Conservation (phyloP, 1,139 yeast genomes). For the Candida tropicalis region DNA sequence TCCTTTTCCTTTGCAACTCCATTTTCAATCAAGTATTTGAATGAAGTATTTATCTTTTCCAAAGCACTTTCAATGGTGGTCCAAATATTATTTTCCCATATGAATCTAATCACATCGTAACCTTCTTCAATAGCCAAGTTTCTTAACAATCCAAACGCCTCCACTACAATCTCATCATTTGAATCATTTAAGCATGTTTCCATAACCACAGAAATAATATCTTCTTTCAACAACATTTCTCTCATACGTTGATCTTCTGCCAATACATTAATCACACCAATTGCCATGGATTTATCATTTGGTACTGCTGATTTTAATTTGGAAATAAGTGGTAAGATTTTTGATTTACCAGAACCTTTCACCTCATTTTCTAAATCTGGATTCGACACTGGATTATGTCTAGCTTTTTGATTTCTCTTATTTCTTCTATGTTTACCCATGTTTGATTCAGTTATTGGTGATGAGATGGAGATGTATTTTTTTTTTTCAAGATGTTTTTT, state of each 20-base stretch:
- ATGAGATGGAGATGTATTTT: constrained; percentile 7
- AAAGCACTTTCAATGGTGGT: constrained; percentile 54
- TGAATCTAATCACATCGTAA: constrained; percentile 71
- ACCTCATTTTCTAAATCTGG: constrained; percentile 37
- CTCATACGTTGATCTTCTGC: constrained; percentile 72
- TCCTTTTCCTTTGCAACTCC: constrained; percentile 28
- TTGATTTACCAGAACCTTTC: constrained; percentile 52
- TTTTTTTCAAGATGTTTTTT: constrained; percentile 2
- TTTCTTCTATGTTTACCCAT: constrained; percentile 82
- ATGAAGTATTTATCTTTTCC: constrained; percentile 50
- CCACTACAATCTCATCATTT: constrained; percentile 75
- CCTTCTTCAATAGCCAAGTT: constrained; percentile 86
- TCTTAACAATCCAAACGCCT: constrained; percentile 77
- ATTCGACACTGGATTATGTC: constrained; percentile 50
- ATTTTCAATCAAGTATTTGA: constrained; percentile 40
- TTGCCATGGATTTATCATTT: constrained; percentile 77
- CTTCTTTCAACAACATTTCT: constrained; percentile 66
- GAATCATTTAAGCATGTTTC: constrained; percentile 67
- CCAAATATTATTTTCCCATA: constrained; percentile 84
- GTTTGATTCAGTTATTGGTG: background rate
- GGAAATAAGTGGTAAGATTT: constrained; percentile 67
- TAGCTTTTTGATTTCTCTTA: constrained; percentile 58
- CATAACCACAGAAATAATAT: constrained; percentile 62
- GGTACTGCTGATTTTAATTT: constrained; percentile 64
- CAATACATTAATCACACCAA: constrained; percentile 70